phyloP scores from a whole-genome alignment of 331 rosid species.

The Spiraea crenata region DNA sequence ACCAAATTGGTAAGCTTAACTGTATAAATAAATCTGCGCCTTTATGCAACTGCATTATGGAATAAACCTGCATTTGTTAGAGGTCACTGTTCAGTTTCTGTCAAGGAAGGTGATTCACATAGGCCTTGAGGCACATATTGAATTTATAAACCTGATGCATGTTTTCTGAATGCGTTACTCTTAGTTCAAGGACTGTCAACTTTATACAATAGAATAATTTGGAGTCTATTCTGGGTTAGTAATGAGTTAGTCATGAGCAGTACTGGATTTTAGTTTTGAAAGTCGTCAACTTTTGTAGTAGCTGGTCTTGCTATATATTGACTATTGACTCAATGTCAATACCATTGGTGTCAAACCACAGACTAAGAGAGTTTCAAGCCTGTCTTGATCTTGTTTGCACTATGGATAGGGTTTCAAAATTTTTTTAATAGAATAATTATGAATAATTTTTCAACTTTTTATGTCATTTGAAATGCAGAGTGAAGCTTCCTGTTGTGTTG shows the following conservation, averaged over 20 bases:
- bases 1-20: neutral
- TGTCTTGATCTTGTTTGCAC: constrained; percentile 1
- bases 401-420: neutral
- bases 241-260: neutral
- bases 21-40: neutral
- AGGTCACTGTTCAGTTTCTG: neutral
- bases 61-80: neutral
- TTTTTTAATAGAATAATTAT: constrained; percentile 2
- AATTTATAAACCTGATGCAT: neutral
- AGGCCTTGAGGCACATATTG: neutral
- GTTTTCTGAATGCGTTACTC: constrained; percentile 9
- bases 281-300: neutral
- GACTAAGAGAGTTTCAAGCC: neutral
- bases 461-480: constrained; percentile 29
- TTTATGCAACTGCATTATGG: constrained; percentile 6
- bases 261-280: too few relatives aligned
- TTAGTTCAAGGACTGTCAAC: constrained; percentile 4
- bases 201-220: neutral
- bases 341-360: neutral
- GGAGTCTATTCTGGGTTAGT: neutral
- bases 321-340: neutral
- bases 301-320: neutral
- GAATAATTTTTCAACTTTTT: neutral
- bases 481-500: constrained; percentile 32
- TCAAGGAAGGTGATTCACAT: constrained; percentile 10